A percentile compares a stretch with the other conserved stretches of the same genome.
Evolutionary conservation across 192 early-diverging fungal species (phyloP).

Genomic region (Lobosporangium transversale): DNA sequence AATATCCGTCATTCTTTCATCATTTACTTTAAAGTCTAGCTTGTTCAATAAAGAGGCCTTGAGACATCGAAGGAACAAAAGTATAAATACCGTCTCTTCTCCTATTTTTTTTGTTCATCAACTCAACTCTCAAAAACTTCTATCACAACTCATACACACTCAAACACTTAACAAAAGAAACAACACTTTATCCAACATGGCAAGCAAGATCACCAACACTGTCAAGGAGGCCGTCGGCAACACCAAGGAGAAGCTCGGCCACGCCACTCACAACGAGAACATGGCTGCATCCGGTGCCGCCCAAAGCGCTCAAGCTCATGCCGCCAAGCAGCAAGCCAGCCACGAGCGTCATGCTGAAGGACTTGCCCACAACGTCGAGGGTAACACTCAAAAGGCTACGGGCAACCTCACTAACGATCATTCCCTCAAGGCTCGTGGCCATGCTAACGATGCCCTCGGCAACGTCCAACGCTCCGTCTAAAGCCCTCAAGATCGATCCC

Average conservation of each 20-base stretch:
- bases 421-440: slow-evolving; percentile 16
- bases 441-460: slow-evolving; percentile 23
- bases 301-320: slow-evolving; percentile 28
- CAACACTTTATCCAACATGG: slow-evolving; percentile 18
- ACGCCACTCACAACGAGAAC: slow-evolving; percentile 15
- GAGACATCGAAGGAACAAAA: no score
- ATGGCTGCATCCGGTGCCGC: slow-evolving; percentile 22
- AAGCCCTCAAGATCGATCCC: no score
- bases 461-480: slow-evolving; percentile 30
- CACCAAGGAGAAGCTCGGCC: slow-evolving; percentile 40
- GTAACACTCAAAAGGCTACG: slow-evolving; percentile 13
- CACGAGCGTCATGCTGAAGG: slow-evolving; percentile 21
- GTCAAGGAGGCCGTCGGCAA: slow-evolving; percentile 25
- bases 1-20: slow-evolving; percentile 1
- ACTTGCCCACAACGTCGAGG: slow-evolving; percentile 22
- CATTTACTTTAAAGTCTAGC: neutral
- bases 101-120: slow-evolving; percentile 12
- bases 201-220: slow-evolving; percentile 29
- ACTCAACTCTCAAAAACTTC: no score
- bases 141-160: neutral
- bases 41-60: neutral
- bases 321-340: neutral
- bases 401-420: slow-evolving; percentile 16
- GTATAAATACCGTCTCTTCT: neutral
- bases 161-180: neutral